These are phyloP conservation scores for Rhodomyrtus tomentosa DNA, from an alignment of 345 rosid species.

Conservation along the genomic window DNA sequence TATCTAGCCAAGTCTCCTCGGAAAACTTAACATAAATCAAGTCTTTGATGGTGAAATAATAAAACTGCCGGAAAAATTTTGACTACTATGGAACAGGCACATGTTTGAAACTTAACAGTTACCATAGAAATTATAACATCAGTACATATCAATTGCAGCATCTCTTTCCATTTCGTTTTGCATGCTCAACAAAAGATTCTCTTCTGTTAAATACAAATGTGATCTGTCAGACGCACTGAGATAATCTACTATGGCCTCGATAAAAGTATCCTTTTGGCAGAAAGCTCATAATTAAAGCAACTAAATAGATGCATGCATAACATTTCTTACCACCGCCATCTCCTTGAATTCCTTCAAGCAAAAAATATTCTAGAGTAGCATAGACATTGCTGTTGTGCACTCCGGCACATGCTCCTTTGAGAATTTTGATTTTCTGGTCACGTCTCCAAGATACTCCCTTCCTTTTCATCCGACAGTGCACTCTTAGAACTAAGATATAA, in stretches of 20 bases:
- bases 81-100: background rate
- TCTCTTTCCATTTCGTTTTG: background rate
- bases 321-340: slow-evolving; percentile 57
- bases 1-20: background rate
- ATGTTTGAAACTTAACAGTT: background rate
- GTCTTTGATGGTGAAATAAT: background rate
- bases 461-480: slow-evolving; percentile 33
- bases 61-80: background rate
- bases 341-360: slow-evolving; percentile 58
- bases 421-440: slow-evolving; percentile 55
- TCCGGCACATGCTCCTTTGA: slow-evolving; percentile 54
- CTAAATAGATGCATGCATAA: background rate
- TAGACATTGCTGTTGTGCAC: slow-evolving; percentile 30
- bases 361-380: slow-evolving; percentile 54
- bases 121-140: background rate
- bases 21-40: background rate
- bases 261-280: background rate
- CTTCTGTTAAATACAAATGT: background rate
- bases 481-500: slow-evolving; percentile 45
- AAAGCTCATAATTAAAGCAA: background rate
- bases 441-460: slow-evolving; percentile 36
- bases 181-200: background rate
- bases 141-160: background rate
- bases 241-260: background rate
- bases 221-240: background rate